Evolutionary conservation across 179 eudicot genomes (phyloP).

Genomic region (Drosera spatulata): DNA sequence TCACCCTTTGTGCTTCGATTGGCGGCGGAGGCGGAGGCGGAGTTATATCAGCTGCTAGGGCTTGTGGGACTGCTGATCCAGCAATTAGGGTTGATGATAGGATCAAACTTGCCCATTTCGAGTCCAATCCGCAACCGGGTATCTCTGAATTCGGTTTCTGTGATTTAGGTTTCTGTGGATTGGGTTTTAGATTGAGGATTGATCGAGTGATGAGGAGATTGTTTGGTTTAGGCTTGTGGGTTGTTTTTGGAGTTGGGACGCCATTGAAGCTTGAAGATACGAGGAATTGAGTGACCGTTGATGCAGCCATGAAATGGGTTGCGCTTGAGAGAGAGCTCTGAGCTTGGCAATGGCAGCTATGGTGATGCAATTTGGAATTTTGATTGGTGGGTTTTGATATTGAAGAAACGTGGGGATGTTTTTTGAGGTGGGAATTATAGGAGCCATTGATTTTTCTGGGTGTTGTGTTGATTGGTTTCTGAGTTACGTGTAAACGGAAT

Average conservation of each 20-base stretch:
- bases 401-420: no score
- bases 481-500: no score
- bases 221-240: conserved; percentile 38
- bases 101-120: conserved; percentile 56
- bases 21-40: conserved; percentile 37
- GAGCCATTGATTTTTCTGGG: no score
- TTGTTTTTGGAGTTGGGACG: conserved; percentile 27
- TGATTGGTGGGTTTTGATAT: no score
- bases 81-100: conserved; percentile 33
- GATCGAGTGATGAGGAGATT: conserved; percentile 32
- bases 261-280: conserved; percentile 41
- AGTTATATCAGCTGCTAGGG: conserved; percentile 37
- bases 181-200: conserved; percentile 20
- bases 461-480: no score
- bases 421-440: no score
- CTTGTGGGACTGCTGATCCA: conserved; percentile 24
- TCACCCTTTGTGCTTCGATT: conserved; percentile 37
- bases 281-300: no score
- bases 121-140: conserved; percentile 16
- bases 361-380: no score
- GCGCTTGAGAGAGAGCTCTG: no score
- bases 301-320: no score
- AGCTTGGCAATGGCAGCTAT: no score
- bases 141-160: no score
- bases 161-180: conserved; percentile 3